Evolutionary conservation across 805 yeast genomes (phyloP).

Genomic region (Sugiyamaella marilandica): DNA sequence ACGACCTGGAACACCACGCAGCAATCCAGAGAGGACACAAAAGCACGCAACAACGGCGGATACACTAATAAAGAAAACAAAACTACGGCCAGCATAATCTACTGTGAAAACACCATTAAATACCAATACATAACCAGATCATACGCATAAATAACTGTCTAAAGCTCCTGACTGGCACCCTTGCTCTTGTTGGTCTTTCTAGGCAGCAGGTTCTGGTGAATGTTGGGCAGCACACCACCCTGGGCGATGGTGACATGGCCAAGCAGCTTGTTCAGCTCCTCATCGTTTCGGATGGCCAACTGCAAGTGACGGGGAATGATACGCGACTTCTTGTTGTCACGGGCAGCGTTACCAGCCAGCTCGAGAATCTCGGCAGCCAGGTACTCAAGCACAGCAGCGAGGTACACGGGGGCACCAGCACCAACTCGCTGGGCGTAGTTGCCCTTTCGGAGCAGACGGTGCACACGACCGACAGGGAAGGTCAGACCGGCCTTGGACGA

Average conservation of each 20-base stretch:
- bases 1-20: background rate
- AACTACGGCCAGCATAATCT: background rate
- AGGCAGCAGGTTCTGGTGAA: constrained; percentile 88
- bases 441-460: constrained; percentile 93
- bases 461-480: constrained; percentile 99
- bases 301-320: constrained; percentile 98
- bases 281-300: constrained; percentile 98
- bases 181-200: constrained; percentile 42
- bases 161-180: constrained; percentile 39
- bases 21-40: background rate
- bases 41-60: constrained; percentile 1
- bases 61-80: constrained; percentile 6
- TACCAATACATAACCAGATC: constrained; percentile 7
- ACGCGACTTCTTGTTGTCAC: constrained; percentile 99
- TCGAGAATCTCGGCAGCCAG: constrained; percentile 97
- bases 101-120: constrained; percentile 8
- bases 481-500: constrained; percentile 98
- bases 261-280: constrained; percentile 91
- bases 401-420: constrained; percentile 97
- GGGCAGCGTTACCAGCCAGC: constrained; percentile 98
- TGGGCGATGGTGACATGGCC: constrained; percentile 94
- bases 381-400: constrained; percentile 95
- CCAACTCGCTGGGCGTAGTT: constrained; percentile 98
- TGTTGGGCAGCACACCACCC: constrained; percentile 99
- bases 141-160: constrained; percentile 18